A percentile compares a stretch with the other conserved stretches of the same genome.
phyloP scores from a whole-genome alignment of 805 yeast species.

The Pichia paraexigua region DNA sequence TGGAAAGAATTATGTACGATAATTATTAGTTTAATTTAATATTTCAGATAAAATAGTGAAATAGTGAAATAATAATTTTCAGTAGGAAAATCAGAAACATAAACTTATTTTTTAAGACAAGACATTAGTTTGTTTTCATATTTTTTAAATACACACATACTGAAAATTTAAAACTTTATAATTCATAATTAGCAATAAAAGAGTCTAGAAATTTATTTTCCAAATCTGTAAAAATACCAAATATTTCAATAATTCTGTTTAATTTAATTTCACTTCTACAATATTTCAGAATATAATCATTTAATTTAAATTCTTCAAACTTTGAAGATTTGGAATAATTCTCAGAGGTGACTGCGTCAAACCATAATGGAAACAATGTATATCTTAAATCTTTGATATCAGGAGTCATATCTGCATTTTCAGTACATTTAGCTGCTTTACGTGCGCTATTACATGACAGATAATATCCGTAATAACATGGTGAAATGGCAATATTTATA shows the following conservation, averaged over 20 bases:
- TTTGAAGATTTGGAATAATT: not conserved
- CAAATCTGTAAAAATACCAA: slow-evolving; percentile 3
- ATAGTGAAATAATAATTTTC: too few relatives aligned
- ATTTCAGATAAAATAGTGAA: too few relatives aligned
- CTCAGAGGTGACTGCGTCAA: not conserved
- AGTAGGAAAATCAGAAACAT: too few relatives aligned
- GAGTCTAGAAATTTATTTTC: slow-evolving; percentile 10
- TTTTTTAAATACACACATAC: too few relatives aligned
- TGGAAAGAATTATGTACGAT: not conserved
- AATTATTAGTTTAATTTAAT: too few relatives aligned
- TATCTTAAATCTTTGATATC: not conserved
- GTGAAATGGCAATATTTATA: slow-evolving; percentile 4
- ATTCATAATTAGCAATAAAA: not conserved
- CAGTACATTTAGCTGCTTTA: not conserved
- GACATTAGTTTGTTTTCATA: not conserved
- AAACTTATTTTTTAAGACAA: too few relatives aligned
- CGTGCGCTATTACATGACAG: not conserved
- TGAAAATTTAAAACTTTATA: not conserved
- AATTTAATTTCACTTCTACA: slow-evolving; percentile 3
- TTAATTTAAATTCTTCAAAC: not conserved
- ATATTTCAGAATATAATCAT: not conserved
- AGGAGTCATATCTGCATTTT: not conserved
- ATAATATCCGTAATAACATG: slow-evolving; percentile 10
- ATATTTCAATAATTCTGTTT: slow-evolving; percentile 4
- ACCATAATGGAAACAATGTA: slow-evolving; percentile 4